These are phyloP conservation scores for Cucumis cinereus DNA, from an alignment of 306 rosid genomes.

Conservation along the genomic window DNA sequence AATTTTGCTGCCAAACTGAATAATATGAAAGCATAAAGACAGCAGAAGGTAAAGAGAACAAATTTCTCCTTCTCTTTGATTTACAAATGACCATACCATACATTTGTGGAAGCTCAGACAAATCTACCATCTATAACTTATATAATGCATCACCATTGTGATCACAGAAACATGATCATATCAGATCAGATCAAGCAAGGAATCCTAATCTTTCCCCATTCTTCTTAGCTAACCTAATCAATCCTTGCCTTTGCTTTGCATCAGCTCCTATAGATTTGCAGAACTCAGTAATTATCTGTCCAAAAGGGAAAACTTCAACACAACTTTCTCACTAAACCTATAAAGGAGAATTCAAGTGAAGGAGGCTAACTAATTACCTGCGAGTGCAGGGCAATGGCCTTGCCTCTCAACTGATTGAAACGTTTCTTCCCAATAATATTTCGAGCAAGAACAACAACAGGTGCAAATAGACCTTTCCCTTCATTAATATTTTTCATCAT, in stretches of 20 bases:
- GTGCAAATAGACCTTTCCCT: constrained; percentile 94
- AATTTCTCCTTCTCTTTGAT: neutral
- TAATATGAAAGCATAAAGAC: neutral
- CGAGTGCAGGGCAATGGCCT: constrained; percentile 95
- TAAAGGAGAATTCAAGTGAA: neutral
- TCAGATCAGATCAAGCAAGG: constrained; percentile 44
- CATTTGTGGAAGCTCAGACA: neutral
- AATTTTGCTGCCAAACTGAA: neutral
- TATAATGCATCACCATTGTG: neutral
- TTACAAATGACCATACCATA: neutral
- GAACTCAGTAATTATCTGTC: constrained; percentile 84
- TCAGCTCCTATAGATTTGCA: constrained; percentile 99
- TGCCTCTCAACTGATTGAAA: constrained; percentile 89
- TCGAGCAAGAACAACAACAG: constrained; percentile 57
- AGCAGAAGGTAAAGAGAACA: neutral
- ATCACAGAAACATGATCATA: neutral
- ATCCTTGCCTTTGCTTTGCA: constrained; percentile 96
- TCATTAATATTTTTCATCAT: constrained; percentile 95
- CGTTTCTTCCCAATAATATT: constrained; percentile 76
- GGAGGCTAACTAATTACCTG: constrained; percentile 39
- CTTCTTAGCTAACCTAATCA: constrained; percentile 94
- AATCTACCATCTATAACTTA: neutral
- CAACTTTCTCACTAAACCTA: neutral
- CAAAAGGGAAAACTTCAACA: neutral
- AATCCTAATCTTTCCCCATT: constrained; percentile 93